Conservation (phyloP, 495 filamentous ascomycete species). For the Penicillium verhagenii region DNA sequence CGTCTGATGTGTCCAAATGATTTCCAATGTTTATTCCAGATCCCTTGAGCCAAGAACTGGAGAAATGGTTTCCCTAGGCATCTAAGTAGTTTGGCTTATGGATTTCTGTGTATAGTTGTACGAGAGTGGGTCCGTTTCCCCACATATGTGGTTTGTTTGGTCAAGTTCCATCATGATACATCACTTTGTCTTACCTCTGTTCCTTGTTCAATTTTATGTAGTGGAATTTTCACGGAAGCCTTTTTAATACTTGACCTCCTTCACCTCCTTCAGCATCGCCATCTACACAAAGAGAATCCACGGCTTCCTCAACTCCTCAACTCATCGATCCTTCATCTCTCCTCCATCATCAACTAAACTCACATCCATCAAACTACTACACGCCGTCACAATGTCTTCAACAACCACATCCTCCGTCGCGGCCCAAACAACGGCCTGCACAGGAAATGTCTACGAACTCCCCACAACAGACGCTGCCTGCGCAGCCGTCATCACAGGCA, state of each 20-base stretch:
- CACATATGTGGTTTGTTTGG: neutral
- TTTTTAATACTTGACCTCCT: neutral
- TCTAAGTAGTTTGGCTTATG: no score
- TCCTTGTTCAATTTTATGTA: neutral
- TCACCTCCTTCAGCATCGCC: neutral
- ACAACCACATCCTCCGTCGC: constrained; percentile 27
- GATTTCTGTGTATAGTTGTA: neutral
- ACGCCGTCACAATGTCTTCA: constrained; percentile 14
- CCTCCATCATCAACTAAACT: neutral
- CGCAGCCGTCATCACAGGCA: constrained; percentile 33
- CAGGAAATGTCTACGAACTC: constrained; percentile 34
- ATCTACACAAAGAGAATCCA: neutral
- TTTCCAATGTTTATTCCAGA: neutral
- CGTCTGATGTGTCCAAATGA: neutral
- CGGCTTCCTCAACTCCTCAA: no score
- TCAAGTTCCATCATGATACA: neutral
- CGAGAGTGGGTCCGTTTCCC: neutral
- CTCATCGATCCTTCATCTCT: neutral
- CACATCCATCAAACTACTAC: neutral
- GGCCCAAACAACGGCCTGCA: constrained; percentile 26
- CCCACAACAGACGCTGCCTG: constrained; percentile 47
- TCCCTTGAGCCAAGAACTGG: neutral
- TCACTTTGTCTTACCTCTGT: neutral
- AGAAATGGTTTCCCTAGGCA: neutral
- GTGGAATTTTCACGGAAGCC: neutral